Evolutionary conservation across 192 early-diverging fungal genomes (phyloP).

Genomic region (Coemansia sp.): DNA sequence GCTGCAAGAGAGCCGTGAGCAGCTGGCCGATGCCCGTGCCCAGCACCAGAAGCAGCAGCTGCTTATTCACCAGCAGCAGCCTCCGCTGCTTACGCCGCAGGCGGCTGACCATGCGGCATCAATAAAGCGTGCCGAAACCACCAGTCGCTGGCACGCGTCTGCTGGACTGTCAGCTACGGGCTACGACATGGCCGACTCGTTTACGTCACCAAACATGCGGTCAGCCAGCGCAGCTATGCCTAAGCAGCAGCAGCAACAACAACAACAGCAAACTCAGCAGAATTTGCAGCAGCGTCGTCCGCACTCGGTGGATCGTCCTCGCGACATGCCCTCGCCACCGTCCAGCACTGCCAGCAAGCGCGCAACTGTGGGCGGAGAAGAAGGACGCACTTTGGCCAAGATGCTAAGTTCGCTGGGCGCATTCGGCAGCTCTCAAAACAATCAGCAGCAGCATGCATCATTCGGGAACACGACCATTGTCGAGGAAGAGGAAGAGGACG

Average conservation of each 20-base stretch:
- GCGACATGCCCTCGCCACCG: not conserved
- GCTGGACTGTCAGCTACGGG: slow-evolving; percentile 37
- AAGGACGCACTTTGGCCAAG: slow-evolving; percentile 42
- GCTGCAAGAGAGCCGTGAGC: slow-evolving; percentile 21
- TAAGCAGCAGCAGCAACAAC: slow-evolving; percentile 4
- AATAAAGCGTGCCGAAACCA: slow-evolving; percentile 23
- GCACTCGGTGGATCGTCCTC: slow-evolving; percentile 32
- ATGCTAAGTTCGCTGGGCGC: slow-evolving; percentile 45
- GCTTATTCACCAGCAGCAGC: slow-evolving; percentile 27
- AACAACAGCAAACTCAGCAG: slow-evolving; percentile 10
- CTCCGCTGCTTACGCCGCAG: not conserved
- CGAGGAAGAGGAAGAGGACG: slow-evolving; percentile 20
- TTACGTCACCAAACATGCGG: slow-evolving; percentile 5
- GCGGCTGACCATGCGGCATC: slow-evolving; percentile 7
- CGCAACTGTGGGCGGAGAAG: slow-evolving; percentile 34
- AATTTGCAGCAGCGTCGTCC: slow-evolving; percentile 25
- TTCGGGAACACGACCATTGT: slow-evolving; percentile 3
- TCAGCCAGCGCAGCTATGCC: not conserved
- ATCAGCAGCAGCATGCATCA: not conserved
- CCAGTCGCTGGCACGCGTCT: slow-evolving; percentile 38
- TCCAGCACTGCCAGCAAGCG: slow-evolving; percentile 19
- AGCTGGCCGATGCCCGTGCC: slow-evolving; percentile 40
- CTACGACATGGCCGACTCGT: slow-evolving; percentile 38
- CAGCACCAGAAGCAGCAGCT: slow-evolving; percentile 40
- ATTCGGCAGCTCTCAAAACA: slow-evolving; percentile 8